Evolutionary conservation across 805 yeast genomes (phyloP), one percentile per base, ranked within the genome.

Genomic region (Metschnikowia corniflorae): DNA sequence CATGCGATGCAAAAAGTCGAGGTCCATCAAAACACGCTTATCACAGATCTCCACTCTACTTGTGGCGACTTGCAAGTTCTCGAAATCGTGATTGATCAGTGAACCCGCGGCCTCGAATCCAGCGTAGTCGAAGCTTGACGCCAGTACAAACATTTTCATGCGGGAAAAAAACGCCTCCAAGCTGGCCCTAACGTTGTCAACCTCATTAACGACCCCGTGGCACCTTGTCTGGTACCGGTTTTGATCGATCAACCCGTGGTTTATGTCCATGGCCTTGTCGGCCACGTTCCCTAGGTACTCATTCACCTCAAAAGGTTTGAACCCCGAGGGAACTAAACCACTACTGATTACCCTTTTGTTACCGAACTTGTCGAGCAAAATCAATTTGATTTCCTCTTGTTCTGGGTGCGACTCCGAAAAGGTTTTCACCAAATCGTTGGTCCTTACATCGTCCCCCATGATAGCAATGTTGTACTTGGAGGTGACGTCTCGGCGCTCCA

Each of bases 211-310:
- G n/a, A 12, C 16, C 16, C 10, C 7, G 14, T 15, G n/a, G 28
- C 17, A 26, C 28, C 9, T 15, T 9, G 5, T 16, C 16, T n/a
- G 16, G 7, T 16, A 16, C 23, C 23, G 8, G 16, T 6, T 15
- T 3, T 16, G 30, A 16, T 20, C 18, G 22, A 33, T 20, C 26
- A 33, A 33, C 14, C 37, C 37, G 4, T 33, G 31, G 9, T 33
- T 33, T n/a, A 33, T 29, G 7, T 19, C 27, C 10, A 26, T 21
- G 9, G 24, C 24, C 24, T 3, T 21, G 5, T n/a, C 12, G 24
- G 9, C 4, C 12, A 10, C 12, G 24, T n/a, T 21, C n/a, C 9
- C 9, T 10, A 21, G 5, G 12, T 21, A 21, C 24, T 21, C 24
- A 21, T 21, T 21, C n/a, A 21, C 24, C 24, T 21, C 24, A 3